A percentile compares a stretch with the other conserved stretches of the same genome.
Evolutionary conservation across 2,329 filamentous ascomycete genomes (phyloP).

Genomic region (Fusarium succisae): DNA sequence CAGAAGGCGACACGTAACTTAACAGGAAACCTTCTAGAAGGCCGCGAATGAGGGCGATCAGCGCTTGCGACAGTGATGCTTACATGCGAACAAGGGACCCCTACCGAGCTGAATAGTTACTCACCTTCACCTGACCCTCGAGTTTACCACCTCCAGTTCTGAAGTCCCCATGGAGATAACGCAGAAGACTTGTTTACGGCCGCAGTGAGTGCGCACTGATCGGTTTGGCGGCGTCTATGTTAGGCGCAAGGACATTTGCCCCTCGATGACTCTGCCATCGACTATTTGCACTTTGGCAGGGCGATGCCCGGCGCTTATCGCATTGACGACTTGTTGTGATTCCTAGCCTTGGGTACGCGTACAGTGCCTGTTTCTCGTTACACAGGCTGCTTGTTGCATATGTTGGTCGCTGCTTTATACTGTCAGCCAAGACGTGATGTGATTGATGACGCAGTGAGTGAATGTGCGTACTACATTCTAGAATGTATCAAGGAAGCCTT

Average conservation of each 20-base stretch:
- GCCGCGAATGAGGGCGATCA: neutral
- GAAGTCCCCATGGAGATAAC: neutral
- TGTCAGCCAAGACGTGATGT: neutral
- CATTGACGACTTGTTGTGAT: neutral
- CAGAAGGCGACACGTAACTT: constrained; percentile 2
- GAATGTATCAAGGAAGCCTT: constrained; percentile 3
- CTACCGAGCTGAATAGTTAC: neutral
- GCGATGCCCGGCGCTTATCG: constrained; percentile 2
- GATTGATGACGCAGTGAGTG: neutral
- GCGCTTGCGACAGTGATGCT: neutral
- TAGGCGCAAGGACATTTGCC: neutral
- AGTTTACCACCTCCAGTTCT: constrained; percentile 2
- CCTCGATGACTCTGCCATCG: neutral
- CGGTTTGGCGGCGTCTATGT: neutral
- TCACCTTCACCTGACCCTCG: constrained; percentile 13
- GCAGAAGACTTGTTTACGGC: neutral
- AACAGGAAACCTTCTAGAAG: constrained; percentile 12
- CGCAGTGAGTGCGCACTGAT: constrained; percentile 11
- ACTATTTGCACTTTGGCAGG: constrained; percentile 1
- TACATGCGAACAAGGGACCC: neutral
- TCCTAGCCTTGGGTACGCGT: neutral
- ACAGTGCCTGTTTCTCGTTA: neutral
- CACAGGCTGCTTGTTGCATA: neutral
- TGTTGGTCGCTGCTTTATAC: neutral
- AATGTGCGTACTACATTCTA: constrained; percentile 12